Evolutionary conservation across 2,329 filamentous ascomycete genomes (phyloP).

Genomic region (Aaosphaeria pasadenensis): DNA sequence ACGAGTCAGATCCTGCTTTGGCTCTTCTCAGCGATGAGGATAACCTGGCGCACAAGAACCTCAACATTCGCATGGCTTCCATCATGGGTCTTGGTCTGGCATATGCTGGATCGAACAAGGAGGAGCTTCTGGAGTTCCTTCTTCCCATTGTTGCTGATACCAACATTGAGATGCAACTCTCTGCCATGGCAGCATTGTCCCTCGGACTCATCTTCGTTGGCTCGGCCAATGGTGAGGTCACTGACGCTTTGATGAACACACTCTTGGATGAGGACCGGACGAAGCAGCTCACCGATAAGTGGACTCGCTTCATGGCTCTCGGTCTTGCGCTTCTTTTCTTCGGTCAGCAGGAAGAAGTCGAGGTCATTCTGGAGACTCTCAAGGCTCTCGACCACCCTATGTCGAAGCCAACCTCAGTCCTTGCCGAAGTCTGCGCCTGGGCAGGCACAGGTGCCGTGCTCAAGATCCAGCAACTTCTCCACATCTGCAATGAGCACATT

Average conservation of each 20-base stretch:
- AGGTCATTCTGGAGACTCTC: slow-evolving; percentile 92
- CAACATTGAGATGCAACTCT: slow-evolving; percentile 86
- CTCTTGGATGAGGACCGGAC: slow-evolving; percentile 90
- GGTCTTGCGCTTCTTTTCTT: slow-evolving; percentile 94
- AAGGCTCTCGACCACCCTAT: slow-evolving; percentile 97
- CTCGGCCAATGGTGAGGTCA: slow-evolving; percentile 86
- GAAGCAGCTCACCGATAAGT: slow-evolving; percentile 92
- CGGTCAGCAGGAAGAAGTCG: slow-evolving; percentile 96
- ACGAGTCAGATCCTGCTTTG: slow-evolving; percentile 86
- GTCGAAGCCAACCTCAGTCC: slow-evolving; percentile 89
- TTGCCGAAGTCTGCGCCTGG: slow-evolving; percentile 97
- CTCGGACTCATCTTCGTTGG: slow-evolving; percentile 91
- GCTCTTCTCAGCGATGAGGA: slow-evolving; percentile 79
- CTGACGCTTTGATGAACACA: slow-evolving; percentile 86
- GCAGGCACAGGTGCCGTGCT: slow-evolving; percentile 94
- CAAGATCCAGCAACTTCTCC: slow-evolving; percentile 94
- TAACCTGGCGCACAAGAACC: slow-evolving; percentile 75
- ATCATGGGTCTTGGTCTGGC: slow-evolving; percentile 96
- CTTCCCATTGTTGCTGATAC: slow-evolving; percentile 85
- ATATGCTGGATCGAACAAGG: slow-evolving; percentile 91
- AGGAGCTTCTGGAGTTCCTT: slow-evolving; percentile 79
- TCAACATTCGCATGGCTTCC: slow-evolving; percentile 73
- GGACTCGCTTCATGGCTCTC: slow-evolving; percentile 94
- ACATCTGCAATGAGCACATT: slow-evolving; percentile 97
- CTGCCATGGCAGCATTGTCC: slow-evolving; percentile 90